Percentiles rank a stretch among this genome's conserved stretches.
Evolutionary conservation across 805 yeast genomes (phyloP).

Genomic region (Brettanomyces custersianus): DNA sequence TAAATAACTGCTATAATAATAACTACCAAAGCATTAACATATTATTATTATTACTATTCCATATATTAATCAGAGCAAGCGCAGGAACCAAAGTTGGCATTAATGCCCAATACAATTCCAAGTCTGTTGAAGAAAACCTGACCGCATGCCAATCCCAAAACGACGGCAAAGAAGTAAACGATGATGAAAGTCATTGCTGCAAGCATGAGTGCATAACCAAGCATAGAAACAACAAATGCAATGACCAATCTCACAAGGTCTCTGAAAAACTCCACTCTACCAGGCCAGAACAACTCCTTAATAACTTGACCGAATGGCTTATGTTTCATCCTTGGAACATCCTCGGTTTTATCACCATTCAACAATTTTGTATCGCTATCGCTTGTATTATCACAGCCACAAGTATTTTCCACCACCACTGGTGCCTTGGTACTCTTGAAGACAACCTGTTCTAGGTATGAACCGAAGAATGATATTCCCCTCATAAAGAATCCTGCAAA

Average conservation of each 20-base stretch:
- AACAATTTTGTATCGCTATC: constrained; percentile 8
- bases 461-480: constrained; percentile 48
- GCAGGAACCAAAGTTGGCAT: too few relatives aligned
- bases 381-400: constrained; percentile 26
- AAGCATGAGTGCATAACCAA: constrained; percentile 69
- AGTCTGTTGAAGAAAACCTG: constrained; percentile 62
- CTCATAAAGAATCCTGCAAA: constrained; percentile 50
- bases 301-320: constrained; percentile 6
- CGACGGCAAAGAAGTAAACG: constrained; percentile 64
- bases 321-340: too few relatives aligned
- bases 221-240: constrained; percentile 52
- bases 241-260: constrained; percentile 49
- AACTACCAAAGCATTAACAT: too few relatives aligned
- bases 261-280: constrained; percentile 30
- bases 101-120: constrained; percentile 29
- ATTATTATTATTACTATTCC: too few relatives aligned
- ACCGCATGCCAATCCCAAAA: constrained; percentile 60
- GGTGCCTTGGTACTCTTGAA: constrained; percentile 36
- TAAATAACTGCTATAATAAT: too few relatives aligned
- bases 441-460: constrained; percentile 61
- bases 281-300: constrained; percentile 26
- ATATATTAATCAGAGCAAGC: too few relatives aligned
- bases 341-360: background rate
- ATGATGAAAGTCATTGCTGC: constrained; percentile 67
- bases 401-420: constrained; percentile 21